These are phyloP conservation scores for Crucihimalaya himalaica DNA, from an alignment of 345 rosid genomes.

Conservation along the genomic window DNA sequence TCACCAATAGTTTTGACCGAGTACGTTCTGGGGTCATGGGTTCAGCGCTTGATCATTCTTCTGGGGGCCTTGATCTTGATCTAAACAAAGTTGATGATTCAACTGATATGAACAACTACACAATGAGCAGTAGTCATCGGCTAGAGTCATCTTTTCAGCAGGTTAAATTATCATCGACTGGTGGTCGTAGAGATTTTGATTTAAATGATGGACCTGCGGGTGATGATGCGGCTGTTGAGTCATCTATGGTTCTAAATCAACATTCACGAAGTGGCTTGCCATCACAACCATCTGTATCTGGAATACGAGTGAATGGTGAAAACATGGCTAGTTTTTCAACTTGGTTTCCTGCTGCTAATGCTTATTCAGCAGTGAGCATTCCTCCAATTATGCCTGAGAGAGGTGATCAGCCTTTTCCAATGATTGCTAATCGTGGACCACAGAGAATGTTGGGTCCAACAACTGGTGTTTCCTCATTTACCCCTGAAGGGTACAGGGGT, in stretches of 20 bases:
- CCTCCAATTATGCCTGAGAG: conserved; percentile 65
- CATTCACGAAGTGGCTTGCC: conserved; percentile 44
- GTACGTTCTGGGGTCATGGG: not conserved
- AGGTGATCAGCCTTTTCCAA: conserved; percentile 65
- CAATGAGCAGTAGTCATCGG: conserved; percentile 45
- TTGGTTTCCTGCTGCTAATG: conserved; percentile 63
- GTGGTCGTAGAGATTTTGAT: conserved; percentile 67
- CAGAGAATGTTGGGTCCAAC: conserved; percentile 64
- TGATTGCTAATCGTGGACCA: conserved; percentile 56
- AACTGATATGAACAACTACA: conserved; percentile 45
- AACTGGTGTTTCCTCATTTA: conserved; percentile 51
- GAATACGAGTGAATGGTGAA: conserved; percentile 48
- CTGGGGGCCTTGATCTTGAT: conserved; percentile 85
- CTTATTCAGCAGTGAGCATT: conserved; percentile 57
- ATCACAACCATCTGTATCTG: conserved; percentile 56
- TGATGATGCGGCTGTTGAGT: conserved; percentile 60
- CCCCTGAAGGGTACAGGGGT: conserved; percentile 61
- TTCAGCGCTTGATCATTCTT: conserved; percentile 30
- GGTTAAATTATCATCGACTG: conserved; percentile 32
- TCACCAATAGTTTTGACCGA: not conserved
- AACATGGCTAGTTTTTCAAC: conserved; percentile 59
- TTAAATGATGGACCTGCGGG: conserved; percentile 78
- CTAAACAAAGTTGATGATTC: conserved; percentile 72
- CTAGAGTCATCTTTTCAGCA: conserved; percentile 45
- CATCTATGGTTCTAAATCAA: conserved; percentile 47